These are phyloP conservation scores for Nyssa sinensis DNA, from an alignment of 148 eudicot genomes.

Conservation along the genomic window DNA sequence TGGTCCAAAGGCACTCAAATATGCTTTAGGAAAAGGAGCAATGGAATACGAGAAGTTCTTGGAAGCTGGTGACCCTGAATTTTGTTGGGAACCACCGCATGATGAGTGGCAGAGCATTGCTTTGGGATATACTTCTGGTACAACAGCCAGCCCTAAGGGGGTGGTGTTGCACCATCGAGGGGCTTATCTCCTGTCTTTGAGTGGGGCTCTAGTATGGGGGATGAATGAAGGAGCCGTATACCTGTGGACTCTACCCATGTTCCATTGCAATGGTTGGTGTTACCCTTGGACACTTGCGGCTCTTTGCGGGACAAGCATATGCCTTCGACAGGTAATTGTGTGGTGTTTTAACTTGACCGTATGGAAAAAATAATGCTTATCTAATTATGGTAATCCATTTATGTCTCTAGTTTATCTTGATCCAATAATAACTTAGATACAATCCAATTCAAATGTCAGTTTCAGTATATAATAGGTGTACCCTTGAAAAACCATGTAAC, in stretches of 20 bases:
- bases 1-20: conserved; percentile 61
- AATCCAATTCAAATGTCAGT: neutral
- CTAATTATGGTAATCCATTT: too few relatives aligned
- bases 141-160: conserved; percentile 97
- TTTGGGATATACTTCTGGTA: conserved; percentile 92
- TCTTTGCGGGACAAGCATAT: conserved; percentile 82
- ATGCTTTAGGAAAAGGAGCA: conserved; percentile 68
- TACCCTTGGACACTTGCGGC: conserved; percentile 94
- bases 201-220: conserved; percentile 67
- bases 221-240: conserved; percentile 84
- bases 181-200: conserved; percentile 79
- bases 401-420: neutral
- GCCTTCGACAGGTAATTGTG: conserved; percentile 82
- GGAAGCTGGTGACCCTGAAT: conserved; percentile 75
- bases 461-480: too few relatives aligned
- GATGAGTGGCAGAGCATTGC: conserved; percentile 98
- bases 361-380: neutral
- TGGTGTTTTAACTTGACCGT: neutral
- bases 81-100: conserved; percentile 79
- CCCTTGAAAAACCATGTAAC: neutral
- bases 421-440: too few relatives aligned
- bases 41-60: conserved; percentile 81
- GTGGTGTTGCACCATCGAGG: conserved; percentile 94
- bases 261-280: conserved; percentile 99
- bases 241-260: conserved; percentile 96